A percentile compares a stretch with the other conserved stretches of the same genome.
Conservation (phyloP, 345 rosid species). For the Firmiana major region DNA sequence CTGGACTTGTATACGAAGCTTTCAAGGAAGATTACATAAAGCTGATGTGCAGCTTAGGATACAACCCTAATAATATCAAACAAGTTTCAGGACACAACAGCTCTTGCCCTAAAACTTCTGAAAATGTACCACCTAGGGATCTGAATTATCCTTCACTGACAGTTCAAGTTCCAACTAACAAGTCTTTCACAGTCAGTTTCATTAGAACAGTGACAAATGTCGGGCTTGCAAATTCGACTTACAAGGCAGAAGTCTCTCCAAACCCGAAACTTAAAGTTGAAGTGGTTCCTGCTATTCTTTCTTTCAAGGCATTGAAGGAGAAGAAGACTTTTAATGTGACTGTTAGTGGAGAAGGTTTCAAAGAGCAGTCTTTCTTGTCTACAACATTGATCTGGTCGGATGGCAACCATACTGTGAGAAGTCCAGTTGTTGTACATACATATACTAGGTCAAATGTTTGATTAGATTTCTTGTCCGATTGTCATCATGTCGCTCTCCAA, state of each 20-base stretch:
- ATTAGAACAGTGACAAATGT: constrained; percentile 57
- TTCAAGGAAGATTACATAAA: constrained; percentile 31
- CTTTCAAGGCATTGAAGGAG: constrained; percentile 30
- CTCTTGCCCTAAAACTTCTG: constrained; percentile 25
- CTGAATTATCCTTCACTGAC: constrained; percentile 59
- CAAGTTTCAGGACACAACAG: constrained; percentile 28
- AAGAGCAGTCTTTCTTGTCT: background rate
- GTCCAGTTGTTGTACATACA: constrained; percentile 5
- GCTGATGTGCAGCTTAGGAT: constrained; percentile 42
- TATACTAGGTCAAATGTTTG: background rate
- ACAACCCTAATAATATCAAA: constrained; percentile 5
- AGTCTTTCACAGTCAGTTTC: constrained; percentile 28
- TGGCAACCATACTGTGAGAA: background rate
- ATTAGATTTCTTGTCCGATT: background rate
- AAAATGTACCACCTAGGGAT: constrained; percentile 24
- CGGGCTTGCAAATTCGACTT: constrained; percentile 34
- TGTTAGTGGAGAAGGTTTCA: constrained; percentile 14
- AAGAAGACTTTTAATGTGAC: constrained; percentile 41
- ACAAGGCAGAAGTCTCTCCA: constrained; percentile 23
- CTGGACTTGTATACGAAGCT: constrained; percentile 36
- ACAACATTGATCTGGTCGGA: constrained; percentile 3
- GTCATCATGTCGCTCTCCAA: background rate
- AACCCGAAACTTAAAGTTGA: constrained; percentile 21
- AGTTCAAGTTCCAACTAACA: constrained; percentile 9
- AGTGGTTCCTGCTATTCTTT: constrained; percentile 38